Conservation (phyloP, 2,329 filamentous ascomycete species). For the Alternaria incomplexa region DNA sequence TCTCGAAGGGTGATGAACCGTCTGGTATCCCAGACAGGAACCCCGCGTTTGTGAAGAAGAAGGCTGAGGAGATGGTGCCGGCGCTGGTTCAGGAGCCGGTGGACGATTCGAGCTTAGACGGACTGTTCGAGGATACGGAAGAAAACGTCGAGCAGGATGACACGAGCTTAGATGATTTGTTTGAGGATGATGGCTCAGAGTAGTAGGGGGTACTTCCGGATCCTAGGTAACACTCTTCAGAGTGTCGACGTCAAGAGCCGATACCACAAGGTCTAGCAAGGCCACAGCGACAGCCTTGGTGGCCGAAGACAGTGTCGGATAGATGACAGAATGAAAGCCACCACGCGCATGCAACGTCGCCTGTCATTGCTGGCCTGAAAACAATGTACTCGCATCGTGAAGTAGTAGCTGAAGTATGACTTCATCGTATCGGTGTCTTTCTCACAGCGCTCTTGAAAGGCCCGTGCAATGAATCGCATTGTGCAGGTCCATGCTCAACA, state of each 20-base stretch:
- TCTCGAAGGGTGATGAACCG: neutral
- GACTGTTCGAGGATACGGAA: neutral
- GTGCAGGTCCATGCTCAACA: neutral
- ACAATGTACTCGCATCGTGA: neutral
- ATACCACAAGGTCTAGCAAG: neutral
- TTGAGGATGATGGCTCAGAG: neutral
- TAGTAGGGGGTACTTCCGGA: rapidly evolving
- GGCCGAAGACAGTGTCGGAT: rapidly evolving
- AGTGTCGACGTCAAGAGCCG: neutral
- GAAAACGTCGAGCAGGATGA: neutral
- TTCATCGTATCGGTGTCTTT: neutral
- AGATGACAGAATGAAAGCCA: neutral
- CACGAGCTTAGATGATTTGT: neutral
- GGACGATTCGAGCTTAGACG: neutral
- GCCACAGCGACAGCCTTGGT: neutral
- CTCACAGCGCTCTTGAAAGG: neutral
- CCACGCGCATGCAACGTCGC: too few species aligned
- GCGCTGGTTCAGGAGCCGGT: neutral
- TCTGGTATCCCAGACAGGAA: neutral
- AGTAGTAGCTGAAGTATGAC: neutral
- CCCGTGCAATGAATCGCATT: neutral
- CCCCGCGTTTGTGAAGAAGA: neutral
- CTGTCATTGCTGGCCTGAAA: rapidly evolving
- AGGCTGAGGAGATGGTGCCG: neutral
- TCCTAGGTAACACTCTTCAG: too few species aligned